phyloP scores from a whole-genome alignment of 1,284 basidiomycete genomes.

The Trichosporon sp. region DNA sequence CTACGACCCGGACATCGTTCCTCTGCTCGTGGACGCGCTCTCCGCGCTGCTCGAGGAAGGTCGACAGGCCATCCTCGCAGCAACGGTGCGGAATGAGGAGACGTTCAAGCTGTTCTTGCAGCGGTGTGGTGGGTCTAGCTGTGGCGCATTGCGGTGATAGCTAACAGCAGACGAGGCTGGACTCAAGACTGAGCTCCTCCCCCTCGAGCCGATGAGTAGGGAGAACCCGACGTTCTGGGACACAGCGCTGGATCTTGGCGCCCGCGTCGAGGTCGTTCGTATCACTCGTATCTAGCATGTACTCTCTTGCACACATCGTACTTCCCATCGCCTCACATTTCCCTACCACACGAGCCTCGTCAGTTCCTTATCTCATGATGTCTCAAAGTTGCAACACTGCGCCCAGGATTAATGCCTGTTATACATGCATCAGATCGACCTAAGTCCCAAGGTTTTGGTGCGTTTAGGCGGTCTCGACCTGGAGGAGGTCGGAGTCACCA shows the following conservation, averaged over 20 bases:
- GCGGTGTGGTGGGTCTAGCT: slow-evolving; percentile 40
- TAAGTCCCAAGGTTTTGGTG: slow-evolving; percentile 5
- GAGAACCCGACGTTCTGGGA: slow-evolving; percentile 49
- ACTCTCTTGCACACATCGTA: not conserved
- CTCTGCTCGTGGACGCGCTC: slow-evolving; percentile 49
- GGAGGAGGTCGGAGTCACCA: slow-evolving; percentile 88
- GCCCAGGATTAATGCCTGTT: slow-evolving; percentile 7
- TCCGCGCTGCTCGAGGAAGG: slow-evolving; percentile 28
- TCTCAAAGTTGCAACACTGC: not conserved
- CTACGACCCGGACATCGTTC: slow-evolving; percentile 56
- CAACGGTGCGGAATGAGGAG: slow-evolving; percentile 54
- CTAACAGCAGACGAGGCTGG: slow-evolving; percentile 14
- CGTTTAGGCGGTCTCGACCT: slow-evolving; percentile 48
- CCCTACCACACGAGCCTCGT: not conserved
- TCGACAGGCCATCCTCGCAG: slow-evolving; percentile 46
- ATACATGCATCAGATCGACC: slow-evolving; percentile 21
- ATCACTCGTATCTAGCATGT: slow-evolving; percentile 24
- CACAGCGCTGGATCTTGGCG: slow-evolving; percentile 46
- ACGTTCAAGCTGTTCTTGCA: slow-evolving; percentile 50
- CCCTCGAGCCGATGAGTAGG: slow-evolving; percentile 36
- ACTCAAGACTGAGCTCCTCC: slow-evolving; percentile 25
- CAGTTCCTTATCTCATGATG: too few species aligned
- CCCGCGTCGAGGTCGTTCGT: slow-evolving; percentile 44
- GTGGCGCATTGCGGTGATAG: not conserved
- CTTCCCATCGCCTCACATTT: too few species aligned